Evolutionary conservation across 1,139 yeast genomes (phyloP), one percentile per base, ranked within the genome.

Genomic region (Yamadazyma aaseri): DNA sequence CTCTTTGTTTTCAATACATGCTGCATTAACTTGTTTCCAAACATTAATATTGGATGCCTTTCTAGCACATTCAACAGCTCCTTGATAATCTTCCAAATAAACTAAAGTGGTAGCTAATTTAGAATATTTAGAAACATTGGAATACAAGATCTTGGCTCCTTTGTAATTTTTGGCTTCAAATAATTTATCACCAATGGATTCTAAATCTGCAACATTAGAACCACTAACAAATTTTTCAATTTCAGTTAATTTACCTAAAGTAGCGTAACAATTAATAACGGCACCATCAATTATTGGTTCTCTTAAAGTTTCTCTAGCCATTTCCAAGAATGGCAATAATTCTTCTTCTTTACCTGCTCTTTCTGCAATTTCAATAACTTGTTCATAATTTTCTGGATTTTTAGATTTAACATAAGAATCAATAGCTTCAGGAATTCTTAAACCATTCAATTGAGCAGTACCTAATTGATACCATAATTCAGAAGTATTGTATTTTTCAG

Each of bases 1-100:
- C 62, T 92, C 98, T 61, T 82, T 81, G 66, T 87, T 86, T 54
- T 84, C 96, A 59, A 92, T 82, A 76, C 98, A 92, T 16, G 97
- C 98, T 58, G 82, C 85, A 62, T 89, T 87, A 35, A 92, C 99
- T 63, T 90, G 95, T 64, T 89, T 92, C 99, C 99, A 92, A 27
- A 92, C 98, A 55, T 74, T 77, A 44, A 83, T 80, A 63, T 90
- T 90, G 29, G 96, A 86, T 4, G 98, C 98, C 67, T 92, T 94
- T 71, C 98, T 85, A 13, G 98, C 99, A 63, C 97, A 89, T 56
- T 92, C 98, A 45, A 92, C 98, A 32, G 99, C 98, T 38, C 87
- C 81, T 67, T 92, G 97, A 63, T 89, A 89, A 58, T 92, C 97
- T 40, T 79, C 80, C 56, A 92, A 71, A 68, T 83, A 87, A 14